Evolutionary conservation across 106 monocot genomes (phyloP).

Genomic region (Ottelia alismoides): DNA sequence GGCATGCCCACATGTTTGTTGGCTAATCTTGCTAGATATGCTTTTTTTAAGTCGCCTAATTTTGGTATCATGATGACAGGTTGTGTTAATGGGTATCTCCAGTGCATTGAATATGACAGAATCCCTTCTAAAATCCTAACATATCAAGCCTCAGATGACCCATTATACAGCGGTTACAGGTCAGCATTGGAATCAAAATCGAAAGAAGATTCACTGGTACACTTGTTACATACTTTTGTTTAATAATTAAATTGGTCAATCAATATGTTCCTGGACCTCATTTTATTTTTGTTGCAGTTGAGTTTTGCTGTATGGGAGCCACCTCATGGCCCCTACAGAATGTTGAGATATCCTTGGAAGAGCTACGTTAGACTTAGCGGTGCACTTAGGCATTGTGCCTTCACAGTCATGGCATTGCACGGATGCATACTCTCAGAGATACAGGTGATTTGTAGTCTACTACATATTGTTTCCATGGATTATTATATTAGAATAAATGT

Average conservation of each 20-base stretch:
- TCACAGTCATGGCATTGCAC: slow-evolving; percentile 72
- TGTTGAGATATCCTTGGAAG: slow-evolving; percentile 64
- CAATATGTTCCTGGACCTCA: too few species aligned
- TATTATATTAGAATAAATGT: too few species aligned
- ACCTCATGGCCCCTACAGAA: slow-evolving; percentile 57
- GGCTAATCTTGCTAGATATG: too few species aligned
- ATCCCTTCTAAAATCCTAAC: slow-evolving; percentile 89
- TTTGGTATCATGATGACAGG: slow-evolving; percentile 43
- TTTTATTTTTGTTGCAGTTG: slow-evolving; percentile 20
- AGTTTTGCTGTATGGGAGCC: slow-evolving; percentile 77
- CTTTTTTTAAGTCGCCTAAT: too few species aligned
- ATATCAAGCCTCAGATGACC: slow-evolving; percentile 90
- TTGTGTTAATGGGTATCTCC: slow-evolving; percentile 76
- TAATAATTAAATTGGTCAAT: background rate
- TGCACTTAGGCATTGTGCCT: slow-evolving; percentile 59
- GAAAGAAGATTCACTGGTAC: slow-evolving; percentile 82
- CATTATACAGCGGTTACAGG: slow-evolving; percentile 85
- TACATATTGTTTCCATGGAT: too few species aligned
- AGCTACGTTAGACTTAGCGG: slow-evolving; percentile 65
- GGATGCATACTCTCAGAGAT: slow-evolving; percentile 84
- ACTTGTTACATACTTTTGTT: background rate
- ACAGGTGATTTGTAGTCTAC: too few species aligned
- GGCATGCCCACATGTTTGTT: too few species aligned
- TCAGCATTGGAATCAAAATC: slow-evolving; percentile 71
- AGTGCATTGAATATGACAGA: slow-evolving; percentile 84